Evolutionary conservation across 202 grass and related monocot species (phyloP), one percentile per base, ranked within the genome.

Genomic region (Elaeis oleifera): DNA sequence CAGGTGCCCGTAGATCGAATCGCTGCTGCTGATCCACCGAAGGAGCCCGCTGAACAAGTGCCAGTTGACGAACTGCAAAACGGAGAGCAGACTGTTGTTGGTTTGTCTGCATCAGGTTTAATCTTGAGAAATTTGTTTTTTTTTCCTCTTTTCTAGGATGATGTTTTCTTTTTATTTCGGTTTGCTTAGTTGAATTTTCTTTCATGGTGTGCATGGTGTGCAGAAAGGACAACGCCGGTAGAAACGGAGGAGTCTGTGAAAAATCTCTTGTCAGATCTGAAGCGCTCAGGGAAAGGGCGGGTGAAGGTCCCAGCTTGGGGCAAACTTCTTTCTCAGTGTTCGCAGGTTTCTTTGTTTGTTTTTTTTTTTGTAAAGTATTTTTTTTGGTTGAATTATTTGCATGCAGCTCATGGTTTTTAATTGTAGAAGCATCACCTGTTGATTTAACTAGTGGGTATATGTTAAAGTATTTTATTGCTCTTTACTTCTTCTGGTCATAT

Each of bases 241-340:
- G 78, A 88, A 67, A 78, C 59, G 48, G 70, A 55, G 65, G 28
- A 60, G 15, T 26, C 49, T 0, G 51, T 69, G 5, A 71, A 77
- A 1, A 28, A 6, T 59, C 56, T 6, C n/a, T 22, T 51, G 8
- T 24, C 53, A n/a, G 67, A 81, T 23, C 71, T 31, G 54, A 81
- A 61, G 79, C 56, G 54, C 58, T 50, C 58, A 53, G 49, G n/a
- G 55, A 69, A 75, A 48, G 53, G 21, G 27, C 54, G 31, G 16
- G 16, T 59, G 8, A 71, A 53, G 25, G 44, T 18, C 3, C 22
- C 23, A 17, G 70, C 87, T 1, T 96, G 91, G 91, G 86, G 81
- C 4, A 83, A 76, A 70, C 79, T 96, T 11, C 85, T 96, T 57
- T 96, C 91, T 1, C 84, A 82, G 25, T 90, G 72, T 66, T 57